Evolutionary conservation across 345 rosid genomes (phyloP).

Genomic region (Ailanthus altissimus): DNA sequence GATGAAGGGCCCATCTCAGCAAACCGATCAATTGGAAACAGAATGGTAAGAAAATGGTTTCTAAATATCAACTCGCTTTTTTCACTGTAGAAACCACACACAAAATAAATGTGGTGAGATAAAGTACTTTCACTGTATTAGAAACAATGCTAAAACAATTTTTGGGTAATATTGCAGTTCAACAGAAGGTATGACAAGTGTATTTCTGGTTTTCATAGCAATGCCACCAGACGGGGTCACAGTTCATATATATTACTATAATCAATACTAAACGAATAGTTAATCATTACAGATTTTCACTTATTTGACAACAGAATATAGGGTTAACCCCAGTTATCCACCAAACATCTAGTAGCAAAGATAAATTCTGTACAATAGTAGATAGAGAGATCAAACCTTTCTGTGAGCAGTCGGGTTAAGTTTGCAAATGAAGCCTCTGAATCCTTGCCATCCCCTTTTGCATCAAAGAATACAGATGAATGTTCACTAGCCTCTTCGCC

Average conservation of each 20-base stretch:
- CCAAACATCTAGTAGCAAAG: neutral
- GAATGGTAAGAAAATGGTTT: constrained; percentile 73
- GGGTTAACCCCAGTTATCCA: neutral
- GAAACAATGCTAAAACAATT: neutral
- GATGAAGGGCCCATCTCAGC: constrained; percentile 95
- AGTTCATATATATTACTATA: neutral
- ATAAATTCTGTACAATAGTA: neutral
- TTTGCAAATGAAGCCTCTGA: constrained; percentile 73
- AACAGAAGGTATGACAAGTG: neutral
- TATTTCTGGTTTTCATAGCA: neutral
- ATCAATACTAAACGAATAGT: neutral
- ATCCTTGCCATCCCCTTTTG: constrained; percentile 57
- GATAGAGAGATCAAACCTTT: constrained; percentile 54
- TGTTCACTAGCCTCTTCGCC: constrained; percentile 51
- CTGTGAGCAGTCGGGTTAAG: constrained; percentile 71
- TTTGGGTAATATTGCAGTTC: neutral
- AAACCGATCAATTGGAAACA: constrained; percentile 80
- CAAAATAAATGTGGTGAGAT: constrained; percentile 23
- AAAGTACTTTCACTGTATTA: constrained; percentile 3
- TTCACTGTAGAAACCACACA: constrained; percentile 56
- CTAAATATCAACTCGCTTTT: constrained; percentile 70
- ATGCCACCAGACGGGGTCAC: neutral
- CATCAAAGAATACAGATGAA: constrained; percentile 51
- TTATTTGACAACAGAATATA: neutral
- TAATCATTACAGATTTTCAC: neutral